A percentile compares a stretch with the other conserved stretches of the same genome.
These are phyloP conservation scores for Trichothecium sympodiale DNA, from an alignment of 2,329 filamentous ascomycete species.

Conservation along the genomic window DNA sequence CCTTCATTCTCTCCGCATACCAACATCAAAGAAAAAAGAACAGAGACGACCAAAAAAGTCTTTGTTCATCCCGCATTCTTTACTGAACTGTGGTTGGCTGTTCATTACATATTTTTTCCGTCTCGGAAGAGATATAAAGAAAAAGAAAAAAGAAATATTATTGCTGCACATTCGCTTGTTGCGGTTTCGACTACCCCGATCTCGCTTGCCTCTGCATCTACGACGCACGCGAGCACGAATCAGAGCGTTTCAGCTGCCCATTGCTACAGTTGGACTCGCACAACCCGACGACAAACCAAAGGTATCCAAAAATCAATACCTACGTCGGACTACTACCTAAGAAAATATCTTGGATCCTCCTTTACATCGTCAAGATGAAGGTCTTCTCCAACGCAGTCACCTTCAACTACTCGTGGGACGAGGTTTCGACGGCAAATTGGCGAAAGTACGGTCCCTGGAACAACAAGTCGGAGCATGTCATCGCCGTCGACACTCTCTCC, in stretches of 20 bases:
- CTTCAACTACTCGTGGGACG: conserved; percentile 97
- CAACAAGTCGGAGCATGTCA: conserved; percentile 92
- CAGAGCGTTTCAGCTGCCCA: not conserved
- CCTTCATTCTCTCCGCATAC: not conserved
- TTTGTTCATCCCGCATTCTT: no score
- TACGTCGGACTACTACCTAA: no score
- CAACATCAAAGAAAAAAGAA: no score
- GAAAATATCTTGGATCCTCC: not conserved
- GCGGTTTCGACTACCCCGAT: not conserved
- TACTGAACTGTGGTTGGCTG: not conserved
- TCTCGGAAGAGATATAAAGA: not conserved
- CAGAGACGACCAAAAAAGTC: no score
- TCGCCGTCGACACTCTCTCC: conserved; percentile 85
- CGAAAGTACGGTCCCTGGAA: conserved; percentile 99
- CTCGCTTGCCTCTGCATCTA: not conserved
- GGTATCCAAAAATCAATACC: no score
- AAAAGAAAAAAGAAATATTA: not conserved
- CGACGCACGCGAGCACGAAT: not conserved
- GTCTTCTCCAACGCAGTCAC: conserved; percentile 85
- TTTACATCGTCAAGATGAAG: conserved; percentile 55
- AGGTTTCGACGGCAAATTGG: conserved; percentile 97
- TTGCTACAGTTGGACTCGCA: not conserved
- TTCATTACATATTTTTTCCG: not conserved
- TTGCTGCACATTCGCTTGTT: no score
- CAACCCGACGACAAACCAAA: not conserved